phyloP scores from a whole-genome alignment of 2,329 filamentous ascomycete genomes.

The Arthrobotrys sinensis region DNA sequence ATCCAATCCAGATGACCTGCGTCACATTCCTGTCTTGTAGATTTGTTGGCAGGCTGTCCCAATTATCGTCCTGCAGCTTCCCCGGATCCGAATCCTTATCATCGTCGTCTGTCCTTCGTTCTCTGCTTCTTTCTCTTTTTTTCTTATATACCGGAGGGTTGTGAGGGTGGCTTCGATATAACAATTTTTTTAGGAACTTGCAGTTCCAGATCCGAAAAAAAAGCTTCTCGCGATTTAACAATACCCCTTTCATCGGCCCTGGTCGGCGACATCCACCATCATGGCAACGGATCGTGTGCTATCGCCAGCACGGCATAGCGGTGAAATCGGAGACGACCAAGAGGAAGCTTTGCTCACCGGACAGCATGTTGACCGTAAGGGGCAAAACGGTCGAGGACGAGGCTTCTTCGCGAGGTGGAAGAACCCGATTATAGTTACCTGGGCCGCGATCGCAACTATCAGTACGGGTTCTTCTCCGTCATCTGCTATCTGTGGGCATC shows the following conservation, averaged over 20 bases:
- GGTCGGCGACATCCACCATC: slow-evolving; percentile 17
- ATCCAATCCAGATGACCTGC: slow-evolving; percentile 49
- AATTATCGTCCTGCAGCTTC: slow-evolving; percentile 35
- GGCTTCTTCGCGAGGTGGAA: slow-evolving; percentile 48
- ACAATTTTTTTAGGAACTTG: background rate
- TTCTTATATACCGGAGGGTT: background rate
- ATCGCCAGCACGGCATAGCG: slow-evolving; percentile 51
- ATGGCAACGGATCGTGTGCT: slow-evolving; percentile 48
- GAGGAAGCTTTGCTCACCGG: slow-evolving; percentile 62
- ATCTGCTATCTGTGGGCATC: slow-evolving; percentile 65
- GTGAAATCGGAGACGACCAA: slow-evolving; percentile 57
- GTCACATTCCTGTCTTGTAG: slow-evolving; percentile 55
- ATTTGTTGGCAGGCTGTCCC: slow-evolving; percentile 23
- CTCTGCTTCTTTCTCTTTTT: background rate
- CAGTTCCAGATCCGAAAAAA: background rate
- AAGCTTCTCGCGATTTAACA: slow-evolving; percentile 6
- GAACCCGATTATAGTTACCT: slow-evolving; percentile 50
- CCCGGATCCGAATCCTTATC: slow-evolving; percentile 26
- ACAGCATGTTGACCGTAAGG: slow-evolving; percentile 56
- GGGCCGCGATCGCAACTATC: slow-evolving; percentile 63
- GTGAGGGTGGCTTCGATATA: background rate
- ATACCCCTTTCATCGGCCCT: slow-evolving; percentile 38
- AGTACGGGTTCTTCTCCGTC: slow-evolving; percentile 55
- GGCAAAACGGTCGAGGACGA: slow-evolving; percentile 17
- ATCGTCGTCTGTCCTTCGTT: background rate